phyloP scores from a whole-genome alignment of 2,329 filamentous ascomycete genomes.

The Penicillium sp. region DNA sequence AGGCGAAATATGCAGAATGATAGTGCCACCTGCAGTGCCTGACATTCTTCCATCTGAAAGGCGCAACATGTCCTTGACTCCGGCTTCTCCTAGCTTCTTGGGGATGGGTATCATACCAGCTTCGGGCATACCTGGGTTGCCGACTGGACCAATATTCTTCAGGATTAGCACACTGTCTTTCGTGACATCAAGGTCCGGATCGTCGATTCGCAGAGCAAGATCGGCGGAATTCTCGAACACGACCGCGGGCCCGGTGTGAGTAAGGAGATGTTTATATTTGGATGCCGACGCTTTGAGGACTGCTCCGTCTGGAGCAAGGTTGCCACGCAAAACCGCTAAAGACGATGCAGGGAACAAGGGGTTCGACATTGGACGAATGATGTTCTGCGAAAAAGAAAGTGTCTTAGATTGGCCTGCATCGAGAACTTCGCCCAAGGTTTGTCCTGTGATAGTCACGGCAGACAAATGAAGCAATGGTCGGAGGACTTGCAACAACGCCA shows the following conservation, averaged over 20 bases:
- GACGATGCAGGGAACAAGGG: constrained; percentile 50
- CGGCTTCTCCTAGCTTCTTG: constrained; percentile 48
- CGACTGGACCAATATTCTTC: constrained; percentile 53
- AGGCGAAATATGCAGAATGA: constrained; percentile 56
- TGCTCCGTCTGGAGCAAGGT: constrained; percentile 52
- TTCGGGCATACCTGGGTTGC: constrained; percentile 57
- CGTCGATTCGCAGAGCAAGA: constrained; percentile 49
- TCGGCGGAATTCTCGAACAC: constrained; percentile 53
- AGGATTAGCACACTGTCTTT: constrained; percentile 50
- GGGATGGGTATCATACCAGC: constrained; percentile 55
- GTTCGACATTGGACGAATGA: constrained; percentile 48
- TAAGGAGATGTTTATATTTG: constrained; percentile 48
- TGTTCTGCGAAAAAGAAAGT: constrained; percentile 43
- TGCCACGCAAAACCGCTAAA: constrained; percentile 49
- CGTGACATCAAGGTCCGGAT: constrained; percentile 46
- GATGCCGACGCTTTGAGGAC: constrained; percentile 55
- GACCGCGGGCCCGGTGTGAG: constrained; percentile 48
- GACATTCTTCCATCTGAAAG: constrained; percentile 58
- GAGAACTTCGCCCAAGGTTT: constrained; percentile 50
- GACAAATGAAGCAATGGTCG: constrained; percentile 49
- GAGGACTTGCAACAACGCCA: constrained; percentile 49
- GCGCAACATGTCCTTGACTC: constrained; percentile 56
- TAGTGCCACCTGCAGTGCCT: constrained; percentile 57
- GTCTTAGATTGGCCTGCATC: constrained; percentile 45
- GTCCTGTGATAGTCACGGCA: constrained; percentile 49